phyloP scores from a whole-genome alignment of 768 basidiomycete genomes.

The Cystobasidium tubakii region DNA sequence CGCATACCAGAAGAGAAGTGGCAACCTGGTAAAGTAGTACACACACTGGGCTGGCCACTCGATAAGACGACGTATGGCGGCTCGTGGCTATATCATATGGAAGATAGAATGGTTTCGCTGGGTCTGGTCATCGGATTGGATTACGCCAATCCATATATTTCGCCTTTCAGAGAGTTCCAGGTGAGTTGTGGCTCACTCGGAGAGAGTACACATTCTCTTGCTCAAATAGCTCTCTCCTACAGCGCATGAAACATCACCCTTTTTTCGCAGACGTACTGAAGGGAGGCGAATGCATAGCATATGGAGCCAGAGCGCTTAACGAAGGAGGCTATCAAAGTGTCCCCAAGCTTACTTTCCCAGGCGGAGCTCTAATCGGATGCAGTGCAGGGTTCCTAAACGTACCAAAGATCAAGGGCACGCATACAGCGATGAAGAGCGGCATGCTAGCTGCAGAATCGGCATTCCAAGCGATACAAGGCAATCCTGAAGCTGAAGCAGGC shows the following conservation, averaged over 20 bases:
- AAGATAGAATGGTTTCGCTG: constrained; percentile 75
- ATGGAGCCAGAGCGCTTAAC: constrained; percentile 80
- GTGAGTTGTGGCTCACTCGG: constrained; percentile 52
- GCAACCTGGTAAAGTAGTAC: constrained; percentile 74
- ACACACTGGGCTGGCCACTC: constrained; percentile 91
- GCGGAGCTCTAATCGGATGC: constrained; percentile 89
- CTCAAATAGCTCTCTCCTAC: constrained; percentile 11
- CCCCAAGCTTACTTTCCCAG: constrained; percentile 80
- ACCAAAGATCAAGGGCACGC: constrained; percentile 96
- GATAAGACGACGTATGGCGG: constrained; percentile 73
- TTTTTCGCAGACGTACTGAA: constrained; percentile 76
- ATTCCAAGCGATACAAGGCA: constrained; percentile 57
- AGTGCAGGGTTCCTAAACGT: constrained; percentile 94
- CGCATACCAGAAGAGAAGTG: constrained; percentile 65
- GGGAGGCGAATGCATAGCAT: constrained; percentile 72
- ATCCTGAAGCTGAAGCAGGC: constrained; percentile 41
- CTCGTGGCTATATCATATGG: constrained; percentile 94
- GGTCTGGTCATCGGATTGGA: constrained; percentile 91
- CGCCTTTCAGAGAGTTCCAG: constrained; percentile 88
- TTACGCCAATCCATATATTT: constrained; percentile 86
- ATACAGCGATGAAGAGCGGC: constrained; percentile 98
- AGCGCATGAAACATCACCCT: constrained; percentile 95
- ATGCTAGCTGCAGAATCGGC: constrained; percentile 93
- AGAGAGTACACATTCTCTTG: neutral
- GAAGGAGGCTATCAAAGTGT: constrained; percentile 92